These are phyloP conservation scores for Talaromyces piceae DNA, from an alignment of 2,329 filamentous ascomycete genomes.

Conservation along the genomic window DNA sequence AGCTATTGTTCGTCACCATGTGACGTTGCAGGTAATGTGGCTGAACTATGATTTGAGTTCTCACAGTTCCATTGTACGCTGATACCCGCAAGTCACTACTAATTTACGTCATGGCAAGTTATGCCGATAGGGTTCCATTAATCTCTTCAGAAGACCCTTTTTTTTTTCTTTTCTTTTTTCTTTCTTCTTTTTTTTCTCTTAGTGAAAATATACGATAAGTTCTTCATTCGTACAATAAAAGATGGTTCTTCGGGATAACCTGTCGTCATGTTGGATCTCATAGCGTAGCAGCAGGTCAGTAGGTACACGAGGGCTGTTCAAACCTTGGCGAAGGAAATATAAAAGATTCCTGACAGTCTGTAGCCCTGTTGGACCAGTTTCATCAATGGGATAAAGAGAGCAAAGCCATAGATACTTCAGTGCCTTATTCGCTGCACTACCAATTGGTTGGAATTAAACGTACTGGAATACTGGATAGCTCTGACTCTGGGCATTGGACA, in stretches of 20 bases:
- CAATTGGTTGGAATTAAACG: conserved; percentile 59
- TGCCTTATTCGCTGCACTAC: conserved; percentile 57
- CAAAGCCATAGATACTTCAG: conserved; percentile 68
- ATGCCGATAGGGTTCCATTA: too few relatives aligned
- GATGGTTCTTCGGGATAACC: too few relatives aligned
- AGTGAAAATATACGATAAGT: background rate
- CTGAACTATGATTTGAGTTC: too few relatives aligned
- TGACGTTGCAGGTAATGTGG: too few relatives aligned
- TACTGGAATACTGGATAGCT: conserved; percentile 62
- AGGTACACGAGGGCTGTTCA: conserved; percentile 26
- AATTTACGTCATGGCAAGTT: too few relatives aligned
- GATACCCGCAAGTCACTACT: background rate
- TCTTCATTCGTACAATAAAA: background rate
- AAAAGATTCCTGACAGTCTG: conserved; percentile 67
- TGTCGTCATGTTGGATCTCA: background rate
- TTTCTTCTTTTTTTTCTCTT: background rate
- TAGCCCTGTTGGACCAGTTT: conserved; percentile 62
- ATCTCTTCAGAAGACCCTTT: background rate
- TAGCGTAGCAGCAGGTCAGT: background rate
- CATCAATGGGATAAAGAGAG: conserved; percentile 61
- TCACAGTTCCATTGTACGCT: too few relatives aligned
- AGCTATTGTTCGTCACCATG: too few relatives aligned
- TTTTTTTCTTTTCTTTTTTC: background rate
- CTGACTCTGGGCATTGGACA: conserved; percentile 71
- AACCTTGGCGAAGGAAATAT: conserved; percentile 41